These are phyloP conservation scores for Astragalus glycyphyllos DNA, from an alignment of 306 rosid species.

Conservation along the genomic window DNA sequence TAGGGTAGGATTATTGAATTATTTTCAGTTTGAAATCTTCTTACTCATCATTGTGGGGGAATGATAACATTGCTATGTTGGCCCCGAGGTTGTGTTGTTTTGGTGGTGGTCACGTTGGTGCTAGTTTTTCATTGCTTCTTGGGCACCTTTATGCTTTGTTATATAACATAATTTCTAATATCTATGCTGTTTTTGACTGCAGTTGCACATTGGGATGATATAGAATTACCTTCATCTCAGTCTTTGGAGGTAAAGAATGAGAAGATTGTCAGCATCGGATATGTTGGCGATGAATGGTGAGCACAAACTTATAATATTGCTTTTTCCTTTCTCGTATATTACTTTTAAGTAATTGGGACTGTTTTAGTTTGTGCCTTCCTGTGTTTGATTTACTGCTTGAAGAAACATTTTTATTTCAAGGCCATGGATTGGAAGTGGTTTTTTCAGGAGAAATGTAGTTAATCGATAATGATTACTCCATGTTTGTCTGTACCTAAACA, in stretches of 20 bases:
- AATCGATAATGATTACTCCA: not conserved
- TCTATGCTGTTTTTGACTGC: conserved; percentile 39
- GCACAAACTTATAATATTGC: conserved; percentile 31
- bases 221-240: conserved; percentile 55
- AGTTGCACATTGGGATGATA: conserved; percentile 88
- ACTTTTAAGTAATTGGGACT: conserved; percentile 1
- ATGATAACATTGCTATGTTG: no score
- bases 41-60: no score
- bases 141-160: not conserved
- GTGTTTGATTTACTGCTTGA: not conserved
- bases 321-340: not conserved
- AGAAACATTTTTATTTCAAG: not conserved
- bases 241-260: conserved; percentile 45
- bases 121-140: not conserved
- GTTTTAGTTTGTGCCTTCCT: conserved; percentile 9
- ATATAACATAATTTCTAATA: conserved; percentile 6
- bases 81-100: no score
- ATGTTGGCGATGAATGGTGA: conserved; percentile 88
- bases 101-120: no score
- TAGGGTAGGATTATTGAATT: no score
- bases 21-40: no score
- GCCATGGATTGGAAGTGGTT: not conserved
- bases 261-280: conserved; percentile 60
- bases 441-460: not conserved
- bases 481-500: not conserved